phyloP scores from a whole-genome alignment of 2,329 filamentous ascomycete genomes.

The Zopfia rhizophila region DNA sequence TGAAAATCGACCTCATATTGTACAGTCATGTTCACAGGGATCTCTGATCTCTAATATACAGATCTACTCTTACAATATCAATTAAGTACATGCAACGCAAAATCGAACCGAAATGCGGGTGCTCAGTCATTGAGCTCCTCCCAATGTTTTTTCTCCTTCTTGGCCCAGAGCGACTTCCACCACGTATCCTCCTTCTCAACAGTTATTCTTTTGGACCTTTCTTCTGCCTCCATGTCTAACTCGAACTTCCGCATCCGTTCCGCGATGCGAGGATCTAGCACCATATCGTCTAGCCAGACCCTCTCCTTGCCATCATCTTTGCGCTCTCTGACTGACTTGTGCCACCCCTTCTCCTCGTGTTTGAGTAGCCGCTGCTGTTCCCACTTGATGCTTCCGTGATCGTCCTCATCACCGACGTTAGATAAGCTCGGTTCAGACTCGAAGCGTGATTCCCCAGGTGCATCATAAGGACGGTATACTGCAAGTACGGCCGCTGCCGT shows the following conservation, averaged over 20 bases:
- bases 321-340: constrained; percentile 75
- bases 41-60: constrained; percentile 40
- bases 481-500: constrained; percentile 85
- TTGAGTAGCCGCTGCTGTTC: constrained; percentile 74
- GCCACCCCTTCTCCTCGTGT: constrained; percentile 83
- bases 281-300: constrained; percentile 79
- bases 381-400: constrained; percentile 47
- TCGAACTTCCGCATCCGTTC: constrained; percentile 84
- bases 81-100: constrained; percentile 15
- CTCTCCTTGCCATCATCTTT: constrained; percentile 63
- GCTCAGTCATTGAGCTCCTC: constrained; percentile 42
- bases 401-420: constrained; percentile 40
- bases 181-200: constrained; percentile 34
- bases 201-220: constrained; percentile 60
- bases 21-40: constrained; percentile 8
- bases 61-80: constrained; percentile 38
- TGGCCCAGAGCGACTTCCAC: constrained; percentile 44
- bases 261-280: constrained; percentile 79
- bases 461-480: constrained; percentile 58
- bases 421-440: constrained; percentile 28
- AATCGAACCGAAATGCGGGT: background rate
- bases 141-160: constrained; percentile 46
- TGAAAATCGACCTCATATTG: constrained; percentile 1
- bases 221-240: constrained; percentile 75
- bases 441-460: constrained; percentile 27